Evolutionary conservation across 257 asterid genomes (phyloP), one percentile per base, ranked within the genome.

Genomic region (Echium plantagineum): DNA sequence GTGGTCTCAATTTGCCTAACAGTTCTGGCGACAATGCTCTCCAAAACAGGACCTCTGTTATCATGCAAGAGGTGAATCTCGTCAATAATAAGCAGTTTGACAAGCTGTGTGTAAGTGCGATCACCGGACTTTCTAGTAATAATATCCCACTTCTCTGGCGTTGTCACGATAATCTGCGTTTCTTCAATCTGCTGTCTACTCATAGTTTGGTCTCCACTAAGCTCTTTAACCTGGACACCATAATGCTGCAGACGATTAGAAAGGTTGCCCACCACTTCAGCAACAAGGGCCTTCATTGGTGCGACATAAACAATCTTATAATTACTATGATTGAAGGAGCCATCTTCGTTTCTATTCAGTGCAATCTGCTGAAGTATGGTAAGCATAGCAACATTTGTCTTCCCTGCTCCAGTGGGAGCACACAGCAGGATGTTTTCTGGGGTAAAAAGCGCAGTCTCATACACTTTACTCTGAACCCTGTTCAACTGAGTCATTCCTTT

Each of bases 381-480:
- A 61, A 76, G 81, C 81, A 76, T 72, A 7, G 81, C 81, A 55
- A 76, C 81, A 69, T 76, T 76, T 7, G 81, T 76, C 71, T 76
- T 76, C 52, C 81, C 81, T 3, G 81, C 81, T 57, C 81, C 81
- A 30, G 81, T 76, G 46, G 81, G 81, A 57, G 81, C 81, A 76
- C 81, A 76, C 48, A 76, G 55, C 22, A 76, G 64, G 42, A 76
- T 51, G 56, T 76, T 76, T 17, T 76, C 78, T 20, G 81, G 69
- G 52, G 66, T 57, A 19, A 72, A 72, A 49, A 76, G 75, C 21
- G 81, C 81, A 60, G 75, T 72, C 69, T 76, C 71, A 20, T 76
- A 76, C 19, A 76, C 81, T 57, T 66, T 76, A 60, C 81, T 76
- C 46, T 76, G 81, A 26, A 76, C 75, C 66, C 75, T 72, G 66